Evolutionary conservation across 176 grass and related monocot species (phyloP).

Genomic region (Poa pratensis): DNA sequence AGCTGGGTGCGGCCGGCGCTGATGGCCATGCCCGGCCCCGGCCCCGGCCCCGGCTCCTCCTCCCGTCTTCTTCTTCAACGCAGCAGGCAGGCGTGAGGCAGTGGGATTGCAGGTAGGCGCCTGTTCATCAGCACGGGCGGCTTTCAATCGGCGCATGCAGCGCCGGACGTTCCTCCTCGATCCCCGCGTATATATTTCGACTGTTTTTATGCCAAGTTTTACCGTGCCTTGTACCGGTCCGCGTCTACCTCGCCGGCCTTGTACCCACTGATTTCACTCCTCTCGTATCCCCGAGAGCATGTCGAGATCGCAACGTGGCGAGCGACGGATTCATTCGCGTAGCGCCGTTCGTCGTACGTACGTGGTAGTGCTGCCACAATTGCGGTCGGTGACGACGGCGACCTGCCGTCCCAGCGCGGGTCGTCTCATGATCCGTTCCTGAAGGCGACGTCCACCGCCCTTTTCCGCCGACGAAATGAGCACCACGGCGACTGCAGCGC

Average conservation of each 20-base stretch:
- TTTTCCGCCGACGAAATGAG: background rate
- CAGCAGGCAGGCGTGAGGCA: conserved; percentile 7
- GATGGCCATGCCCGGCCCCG: conserved; percentile 7
- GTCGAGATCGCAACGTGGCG: conserved; percentile 15
- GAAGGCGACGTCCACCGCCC: conserved; percentile 28
- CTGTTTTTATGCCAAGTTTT: no score
- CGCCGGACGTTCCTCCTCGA: background rate
- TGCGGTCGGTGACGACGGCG: conserved; percentile 18
- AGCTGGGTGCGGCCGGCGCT: conserved; percentile 25
- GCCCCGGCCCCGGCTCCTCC: background rate
- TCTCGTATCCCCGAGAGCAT: conserved; percentile 24
- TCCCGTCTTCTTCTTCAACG: background rate
- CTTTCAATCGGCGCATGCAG: background rate
- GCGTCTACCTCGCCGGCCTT: conserved; percentile 1
- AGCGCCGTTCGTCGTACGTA: background rate
- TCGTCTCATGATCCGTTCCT: conserved; percentile 35
- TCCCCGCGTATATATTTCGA: background rate
- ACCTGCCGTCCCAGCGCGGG: conserved; percentile 1
- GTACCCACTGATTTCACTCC: background rate
- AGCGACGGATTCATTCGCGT: background rate
- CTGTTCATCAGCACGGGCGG: conserved; percentile 5
- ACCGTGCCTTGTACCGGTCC: no score
- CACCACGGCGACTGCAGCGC: background rate
- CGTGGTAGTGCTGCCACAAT: background rate
- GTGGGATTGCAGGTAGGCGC: conserved; percentile 15